These are phyloP conservation scores for Entomophthora muscae DNA, from an alignment of 371 early-diverging fungal genomes.

Conservation along the genomic window DNA sequence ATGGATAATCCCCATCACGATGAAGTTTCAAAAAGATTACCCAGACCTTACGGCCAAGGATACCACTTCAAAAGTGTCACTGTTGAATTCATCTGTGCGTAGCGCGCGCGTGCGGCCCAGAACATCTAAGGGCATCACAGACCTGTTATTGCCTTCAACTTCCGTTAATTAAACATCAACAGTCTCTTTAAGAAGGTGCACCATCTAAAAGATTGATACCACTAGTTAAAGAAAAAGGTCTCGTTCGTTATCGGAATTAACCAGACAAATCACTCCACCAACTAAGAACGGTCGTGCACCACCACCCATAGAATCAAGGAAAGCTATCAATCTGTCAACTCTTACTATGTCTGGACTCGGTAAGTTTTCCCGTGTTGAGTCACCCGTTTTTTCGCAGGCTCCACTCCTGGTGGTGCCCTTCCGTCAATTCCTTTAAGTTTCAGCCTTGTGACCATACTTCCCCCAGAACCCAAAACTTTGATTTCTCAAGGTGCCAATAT, in stretches of 20 bases:
- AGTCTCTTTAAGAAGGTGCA: constrained; percentile 34
- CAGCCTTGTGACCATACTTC: constrained; percentile 30
- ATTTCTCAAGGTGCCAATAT: constrained; percentile 29
- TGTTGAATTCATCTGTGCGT: constrained; percentile 45
- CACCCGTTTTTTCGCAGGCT: constrained; percentile 19
- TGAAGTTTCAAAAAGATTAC: constrained; percentile 36
- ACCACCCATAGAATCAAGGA: constrained; percentile 20
- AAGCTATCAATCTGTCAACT: constrained; percentile 24
- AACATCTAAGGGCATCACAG: constrained; percentile 56
- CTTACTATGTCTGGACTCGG: constrained; percentile 28
- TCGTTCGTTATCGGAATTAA: constrained; percentile 53
- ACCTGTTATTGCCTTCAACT: constrained; percentile 52
- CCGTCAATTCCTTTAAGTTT: constrained; percentile 23
- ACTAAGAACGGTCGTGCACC: constrained; percentile 32
- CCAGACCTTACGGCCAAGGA: constrained; percentile 36
- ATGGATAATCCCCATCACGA: constrained; percentile 44
- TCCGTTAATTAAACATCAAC: constrained; percentile 29
- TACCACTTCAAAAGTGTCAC: constrained; percentile 14
- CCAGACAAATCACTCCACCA: constrained; percentile 42
- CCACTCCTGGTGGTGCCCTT: constrained; percentile 22
- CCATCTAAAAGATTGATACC: constrained; percentile 12
- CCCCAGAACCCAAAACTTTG: constrained; percentile 41
- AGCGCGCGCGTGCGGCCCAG: constrained; percentile 47
- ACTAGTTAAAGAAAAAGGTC: constrained; percentile 30
- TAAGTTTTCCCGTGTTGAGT: constrained; percentile 20